Conservation (phyloP, 768 basidiomycete genomes). For the Boletellus sp. region DNA sequence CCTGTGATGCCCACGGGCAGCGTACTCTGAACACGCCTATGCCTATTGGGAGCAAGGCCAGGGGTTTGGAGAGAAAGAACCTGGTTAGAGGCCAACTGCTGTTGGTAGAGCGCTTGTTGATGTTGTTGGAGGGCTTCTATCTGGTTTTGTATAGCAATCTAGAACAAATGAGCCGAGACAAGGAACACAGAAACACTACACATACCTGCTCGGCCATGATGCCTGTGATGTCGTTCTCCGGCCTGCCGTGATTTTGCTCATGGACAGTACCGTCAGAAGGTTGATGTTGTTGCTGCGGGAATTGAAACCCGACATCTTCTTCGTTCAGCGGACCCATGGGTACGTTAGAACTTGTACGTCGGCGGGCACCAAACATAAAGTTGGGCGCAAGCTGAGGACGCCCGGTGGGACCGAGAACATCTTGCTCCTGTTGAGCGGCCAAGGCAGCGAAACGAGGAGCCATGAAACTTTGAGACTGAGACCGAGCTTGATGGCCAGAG, state of each 20-base stretch:
- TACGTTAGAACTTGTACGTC: constrained; percentile 47
- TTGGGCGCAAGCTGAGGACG: constrained; percentile 88
- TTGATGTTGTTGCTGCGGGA: constrained; percentile 61
- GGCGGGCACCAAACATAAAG: constrained; percentile 81
- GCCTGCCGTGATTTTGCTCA: constrained; percentile 50
- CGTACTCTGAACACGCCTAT: constrained; percentile 86
- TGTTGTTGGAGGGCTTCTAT: constrained; percentile 89
- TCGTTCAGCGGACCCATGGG: constrained; percentile 72
- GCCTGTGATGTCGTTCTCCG: constrained; percentile 73
- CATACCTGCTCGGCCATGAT: constrained; percentile 95
- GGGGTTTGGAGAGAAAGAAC: constrained; percentile 77
- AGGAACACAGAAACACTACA: neutral
- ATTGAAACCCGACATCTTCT: constrained; percentile 79
- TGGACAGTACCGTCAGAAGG: constrained; percentile 23
- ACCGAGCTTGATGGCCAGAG: constrained; percentile 59
- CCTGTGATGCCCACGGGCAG: constrained; percentile 56
- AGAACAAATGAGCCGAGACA: constrained; percentile 11
- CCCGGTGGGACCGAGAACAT: constrained; percentile 65
- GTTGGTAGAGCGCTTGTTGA: constrained; percentile 85
- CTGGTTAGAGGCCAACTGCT: constrained; percentile 84
- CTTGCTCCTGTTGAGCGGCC: constrained; percentile 66
- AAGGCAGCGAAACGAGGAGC: constrained; percentile 86
- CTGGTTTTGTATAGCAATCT: constrained; percentile 88
- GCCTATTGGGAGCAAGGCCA: constrained; percentile 67
- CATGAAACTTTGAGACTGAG: constrained; percentile 80